Evolutionary conservation across 2,329 filamentous ascomycete genomes (phyloP).

Genomic region (Colletotrichum theobromicola): DNA sequence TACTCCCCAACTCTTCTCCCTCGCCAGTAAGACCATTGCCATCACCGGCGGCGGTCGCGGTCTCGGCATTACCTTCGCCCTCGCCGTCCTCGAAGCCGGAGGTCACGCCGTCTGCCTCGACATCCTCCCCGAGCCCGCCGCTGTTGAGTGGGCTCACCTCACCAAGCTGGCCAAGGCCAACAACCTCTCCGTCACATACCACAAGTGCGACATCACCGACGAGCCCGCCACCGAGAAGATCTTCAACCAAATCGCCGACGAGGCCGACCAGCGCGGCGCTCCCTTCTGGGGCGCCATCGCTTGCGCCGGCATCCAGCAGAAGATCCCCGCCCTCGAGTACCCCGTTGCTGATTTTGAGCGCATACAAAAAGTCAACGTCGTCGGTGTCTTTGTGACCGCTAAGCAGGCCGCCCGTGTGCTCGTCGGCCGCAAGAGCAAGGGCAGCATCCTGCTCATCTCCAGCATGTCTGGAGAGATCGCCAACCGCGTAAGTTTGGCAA

Average conservation of each 20-base stretch:
- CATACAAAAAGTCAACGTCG: slow-evolving; percentile 73
- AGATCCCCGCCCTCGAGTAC: slow-evolving; percentile 51
- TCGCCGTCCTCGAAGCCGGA: slow-evolving; percentile 53
- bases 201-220: slow-evolving; percentile 51
- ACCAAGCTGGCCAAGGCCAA: slow-evolving; percentile 43
- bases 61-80: slow-evolving; percentile 54
- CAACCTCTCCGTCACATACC: slow-evolving; percentile 41
- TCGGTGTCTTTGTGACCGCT: slow-evolving; percentile 72
- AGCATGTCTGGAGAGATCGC: slow-evolving; percentile 55
- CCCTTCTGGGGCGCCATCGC: slow-evolving; percentile 45
- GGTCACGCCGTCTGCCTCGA: slow-evolving; percentile 55
- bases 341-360: slow-evolving; percentile 66
- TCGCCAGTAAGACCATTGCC: slow-evolving; percentile 46
- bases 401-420: slow-evolving; percentile 70
- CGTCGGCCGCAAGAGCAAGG: slow-evolving; percentile 42
- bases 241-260: slow-evolving; percentile 40
- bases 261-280: slow-evolving; percentile 33
- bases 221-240: slow-evolving; percentile 40
- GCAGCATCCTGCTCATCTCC: slow-evolving; percentile 56
- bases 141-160: slow-evolving; percentile 45
- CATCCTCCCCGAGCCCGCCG: slow-evolving; percentile 41
- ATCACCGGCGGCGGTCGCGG: slow-evolving; percentile 59
- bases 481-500: slow-evolving; percentile 47
- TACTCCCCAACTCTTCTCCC: slow-evolving; percentile 45
- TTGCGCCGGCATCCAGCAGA: slow-evolving; percentile 55